Base-by-base conservation (phyloP, 768 basidiomycete genomes). In the Xerocomus brunneocitrinus region DNA sequence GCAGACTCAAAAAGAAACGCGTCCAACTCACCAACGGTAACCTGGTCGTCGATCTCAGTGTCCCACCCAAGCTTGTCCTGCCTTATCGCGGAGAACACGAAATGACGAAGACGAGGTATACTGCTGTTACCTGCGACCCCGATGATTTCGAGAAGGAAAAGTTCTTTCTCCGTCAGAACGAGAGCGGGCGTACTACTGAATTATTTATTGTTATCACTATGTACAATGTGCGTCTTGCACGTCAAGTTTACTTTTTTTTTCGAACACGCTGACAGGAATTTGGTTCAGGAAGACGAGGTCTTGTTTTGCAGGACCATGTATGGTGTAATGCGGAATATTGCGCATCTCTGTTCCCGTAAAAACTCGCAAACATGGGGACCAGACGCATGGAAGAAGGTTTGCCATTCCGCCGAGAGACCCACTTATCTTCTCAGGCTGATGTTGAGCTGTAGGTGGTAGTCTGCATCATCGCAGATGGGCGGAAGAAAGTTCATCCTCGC, bases 361-460 rank as follows among this genome's bases (percentile, higher is more conserved):
- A 87, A 87, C 55, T 92, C 89, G 9, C 89, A 91, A 62, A 97
- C 92, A 5, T 98, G 95, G 95, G 95, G 95, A 3, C 82, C 84
- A 4, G 93, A 95, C 42, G 88, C 92, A 4, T 98, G 95, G 95
- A 92, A 98, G 70, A 98, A 97, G 81, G 88, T 83, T 46, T 22
- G 34, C 19, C 6, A 44, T 27, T 30, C 45, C 8, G 25, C 14
- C 34, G n/a, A 56, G 16, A 19, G 48, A 12, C 24, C 16, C 8
- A 31, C 12, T 38, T 24, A 14, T 19, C 7, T 34, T 13, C 19
- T 35, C n/a, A 7, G 8, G 12, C 44, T 65, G 30, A 59, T 27
- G 19, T 3, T 24, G 9, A 31, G 14, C 10, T 31, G 14, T 30
- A 90, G 87, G 91, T 95, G 25, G 92, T 95, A 2, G 90, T 95